Conservation (phyloP, 176 grass and related monocot species). For the Lolium rigidum region DNA sequence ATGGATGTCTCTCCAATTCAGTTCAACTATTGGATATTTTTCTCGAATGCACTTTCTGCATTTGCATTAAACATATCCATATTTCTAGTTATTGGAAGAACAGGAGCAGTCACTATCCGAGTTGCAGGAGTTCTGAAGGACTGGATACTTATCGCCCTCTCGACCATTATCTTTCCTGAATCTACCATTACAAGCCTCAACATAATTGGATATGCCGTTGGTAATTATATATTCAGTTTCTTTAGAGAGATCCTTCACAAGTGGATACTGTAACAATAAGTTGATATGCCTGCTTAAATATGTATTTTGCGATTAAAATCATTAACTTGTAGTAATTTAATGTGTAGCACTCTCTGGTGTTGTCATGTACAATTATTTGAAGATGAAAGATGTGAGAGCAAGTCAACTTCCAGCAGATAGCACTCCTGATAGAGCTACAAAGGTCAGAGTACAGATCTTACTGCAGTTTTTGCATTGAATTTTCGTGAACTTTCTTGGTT, state of each 20-base stretch:
- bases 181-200: slow-evolving; percentile 95
- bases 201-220: slow-evolving; percentile 98
- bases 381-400: slow-evolving; percentile 88
- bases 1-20: slow-evolving; percentile 90
- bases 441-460: slow-evolving; percentile 43
- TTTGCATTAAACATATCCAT: slow-evolving; percentile 99
- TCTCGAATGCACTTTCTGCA: slow-evolving; percentile 90
- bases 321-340: slow-evolving; percentile 30
- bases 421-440: slow-evolving; percentile 67
- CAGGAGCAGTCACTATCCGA: slow-evolving; percentile 94
- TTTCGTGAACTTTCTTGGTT: slow-evolving; percentile 4
- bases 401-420: slow-evolving; percentile 71
- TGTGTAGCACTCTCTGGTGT: slow-evolving; percentile 88
- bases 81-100: slow-evolving; percentile 99
- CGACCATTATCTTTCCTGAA: slow-evolving; percentile 98
- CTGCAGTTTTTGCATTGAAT: background rate
- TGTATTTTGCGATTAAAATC: slow-evolving; percentile 15
- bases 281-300: slow-evolving; percentile 33
- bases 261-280: slow-evolving; percentile 21
- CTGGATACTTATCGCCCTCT: slow-evolving; percentile 99
- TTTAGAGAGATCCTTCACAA: slow-evolving; percentile 16
- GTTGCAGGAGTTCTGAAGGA: slow-evolving; percentile 99
- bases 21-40: slow-evolving; percentile 97
- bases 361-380: slow-evolving; percentile 99
- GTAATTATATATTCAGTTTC: slow-evolving; percentile 56